Base-by-base conservation (phyloP, 23 red algal genomes). In the Gracilaria gracilis region DNA sequence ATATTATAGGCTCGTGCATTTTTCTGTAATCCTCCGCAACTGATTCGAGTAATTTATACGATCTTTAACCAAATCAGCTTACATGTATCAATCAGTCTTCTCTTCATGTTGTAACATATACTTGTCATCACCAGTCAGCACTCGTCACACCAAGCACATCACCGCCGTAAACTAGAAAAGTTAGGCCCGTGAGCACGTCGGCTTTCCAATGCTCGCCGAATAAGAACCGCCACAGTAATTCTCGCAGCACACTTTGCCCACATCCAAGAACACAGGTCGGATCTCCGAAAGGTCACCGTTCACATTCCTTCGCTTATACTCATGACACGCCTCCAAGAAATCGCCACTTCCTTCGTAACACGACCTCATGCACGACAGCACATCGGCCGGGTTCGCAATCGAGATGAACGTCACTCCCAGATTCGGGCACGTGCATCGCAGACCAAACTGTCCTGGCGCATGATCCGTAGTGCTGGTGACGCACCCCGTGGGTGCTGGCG, bases 341-440 rank as follows among this genome's bases (percentile, higher is more conserved):
- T 46, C 69, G 7, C 39, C 69, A 46, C 69, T 75, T 9, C 25
- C 21, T n/a, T 75, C 35, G 19, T 46, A 75, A 47, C 69, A 75
- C 16, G 35, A 46, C 39, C 69, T 75, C 69, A 75, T 75, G 25
- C 69, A 75, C 21, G 69, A 44, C 0, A 75, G 35, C 33, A 75
- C 69, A 7, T 75, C 69, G 3, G 35, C 2, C 12, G 69, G 69
- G 69, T 47, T 75, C 3, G 69, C 69, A 21, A 46, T 75, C 4
- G 35, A 47, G 23, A 75, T 75, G 20, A 75, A 75, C 0, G 69
- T 75, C 36, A 47, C 69, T 1, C 35, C 35, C 69, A 75, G 44
- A 75, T 47, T 75, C 7, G 69, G 69, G 19, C 69, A 75, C 42
- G 69, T 24, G 69, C 69, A 75, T 44, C 25, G 69, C 69, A 75